Base-by-base conservation (phyloP, 768 basidiomycete genomes). In the Plicaturopsis crispa region DNA sequence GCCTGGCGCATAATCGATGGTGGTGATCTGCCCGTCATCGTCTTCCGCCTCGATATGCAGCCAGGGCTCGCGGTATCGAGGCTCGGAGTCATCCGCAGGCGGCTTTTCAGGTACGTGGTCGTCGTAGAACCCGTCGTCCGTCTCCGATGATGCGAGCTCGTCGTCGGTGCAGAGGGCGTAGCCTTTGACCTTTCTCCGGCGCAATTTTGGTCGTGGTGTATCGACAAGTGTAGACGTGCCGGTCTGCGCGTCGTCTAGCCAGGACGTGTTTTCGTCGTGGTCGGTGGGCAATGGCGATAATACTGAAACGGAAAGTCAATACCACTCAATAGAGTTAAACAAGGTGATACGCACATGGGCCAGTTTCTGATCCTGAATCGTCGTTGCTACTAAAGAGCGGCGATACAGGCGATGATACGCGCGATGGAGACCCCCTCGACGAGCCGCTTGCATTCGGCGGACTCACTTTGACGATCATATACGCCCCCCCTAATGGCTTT, bases 111-210 rank as follows among this genome's bases (percentile, higher is more conserved):
- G 18, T 26, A 16, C 19, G 12, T 16, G 26, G 20, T 28, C 51
- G 3, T 49, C 50, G 2, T 47, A 48, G 1, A 49, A 56, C 19
- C 56, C 58, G 4, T 38, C 48, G 6, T 54, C 48, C 4, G 42
- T 49, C 5, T 61, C 57, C 13, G 46, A 47, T 14, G 26, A 28
- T 37, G 41, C 53, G 2, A 48, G 38, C 31, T 63, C 66, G 24
- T 64, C 64, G 41, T 72, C 73, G 1, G 71, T 66, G 45, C 66
- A 57, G 31, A 72, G 48, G 2, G 41, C 36, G 45, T 71, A 75
- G 2, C 67, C 67, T 19, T 53, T 59, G 4, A 60, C 41, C 23
- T 60, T 49, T 19, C 58, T 57, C 16, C 58, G 56, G n/a, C 54
- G 51, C 11, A 28, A 14, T 28, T 28, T 28, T 14, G n/a, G n/a